phyloP scores from a whole-genome alignment of 768 basidiomycete species.

The Tricholoma sp. region DNA sequence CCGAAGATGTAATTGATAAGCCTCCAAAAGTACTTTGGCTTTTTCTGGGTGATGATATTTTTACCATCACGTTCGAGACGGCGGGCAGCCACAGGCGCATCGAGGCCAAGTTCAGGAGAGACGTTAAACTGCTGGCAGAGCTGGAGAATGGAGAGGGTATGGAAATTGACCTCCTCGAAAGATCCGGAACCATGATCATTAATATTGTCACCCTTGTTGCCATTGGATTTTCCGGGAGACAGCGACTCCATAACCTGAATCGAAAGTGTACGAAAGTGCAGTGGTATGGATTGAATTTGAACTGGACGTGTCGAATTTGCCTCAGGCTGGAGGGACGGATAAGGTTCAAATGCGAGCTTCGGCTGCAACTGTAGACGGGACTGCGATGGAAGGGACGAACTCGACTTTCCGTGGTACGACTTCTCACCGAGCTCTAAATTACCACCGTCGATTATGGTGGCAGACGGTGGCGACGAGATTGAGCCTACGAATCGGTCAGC shows the following conservation, averaged over 20 bases:
- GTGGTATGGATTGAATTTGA: constrained; percentile 12
- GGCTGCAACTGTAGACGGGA: neutral
- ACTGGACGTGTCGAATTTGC: neutral
- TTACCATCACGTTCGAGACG: constrained; percentile 15
- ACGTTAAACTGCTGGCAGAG: constrained; percentile 12
- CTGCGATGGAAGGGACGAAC: neutral
- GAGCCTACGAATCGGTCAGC: neutral
- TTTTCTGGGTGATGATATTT: constrained; percentile 11
- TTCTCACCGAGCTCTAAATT: neutral
- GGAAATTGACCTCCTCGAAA: constrained; percentile 12
- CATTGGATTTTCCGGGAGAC: constrained; percentile 4
- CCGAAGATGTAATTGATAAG: constrained; percentile 13
- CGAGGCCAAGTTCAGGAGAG: constrained; percentile 10
- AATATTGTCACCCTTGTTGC: constrained; percentile 7
- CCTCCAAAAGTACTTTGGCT: constrained; percentile 15
- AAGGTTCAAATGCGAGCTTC: neutral
- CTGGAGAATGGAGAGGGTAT: constrained; percentile 7
- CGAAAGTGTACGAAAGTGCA: constrained; percentile 17
- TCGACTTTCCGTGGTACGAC: neutral
- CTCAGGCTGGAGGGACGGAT: neutral
- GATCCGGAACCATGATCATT: neutral
- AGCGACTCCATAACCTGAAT: constrained; percentile 17
- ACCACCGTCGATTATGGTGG: neutral
- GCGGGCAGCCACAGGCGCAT: constrained; percentile 8
- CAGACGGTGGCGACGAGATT: neutral